These are phyloP conservation scores for Saccharum spontaneum DNA, from an alignment of 176 grass and related monocot genomes.

Conservation along the genomic window DNA sequence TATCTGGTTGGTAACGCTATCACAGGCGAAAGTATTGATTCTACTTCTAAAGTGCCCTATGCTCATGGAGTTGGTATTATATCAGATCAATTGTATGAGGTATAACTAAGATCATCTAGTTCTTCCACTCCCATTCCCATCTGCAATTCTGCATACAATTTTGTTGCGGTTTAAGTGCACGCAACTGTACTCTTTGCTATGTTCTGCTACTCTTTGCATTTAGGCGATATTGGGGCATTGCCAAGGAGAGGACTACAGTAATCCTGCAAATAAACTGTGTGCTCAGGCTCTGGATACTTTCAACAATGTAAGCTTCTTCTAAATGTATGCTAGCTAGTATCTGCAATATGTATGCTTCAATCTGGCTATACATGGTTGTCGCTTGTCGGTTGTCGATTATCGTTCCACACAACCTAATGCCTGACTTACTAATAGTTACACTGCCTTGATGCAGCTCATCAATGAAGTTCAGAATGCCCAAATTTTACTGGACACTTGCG, in stretches of 20 bases:
- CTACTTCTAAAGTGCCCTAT: background rate
- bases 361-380: background rate
- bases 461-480: background rate
- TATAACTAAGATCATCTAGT: background rate
- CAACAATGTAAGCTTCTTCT: conserved; percentile 20
- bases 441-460: background rate
- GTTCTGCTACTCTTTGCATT: background rate
- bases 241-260: conserved; percentile 40
- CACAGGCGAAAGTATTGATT: background rate
- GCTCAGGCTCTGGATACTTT: conserved; percentile 32
- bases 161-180: background rate
- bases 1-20: background rate
- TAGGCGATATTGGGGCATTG: conserved; percentile 29
- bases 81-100: conserved; percentile 20
- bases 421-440: background rate
- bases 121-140: background rate
- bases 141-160: background rate
- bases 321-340: background rate
- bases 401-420: background rate
- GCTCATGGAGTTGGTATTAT: conserved; percentile 18
- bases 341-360: background rate
- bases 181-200: background rate
- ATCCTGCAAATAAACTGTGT: conserved; percentile 22
- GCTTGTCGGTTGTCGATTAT: too few relatives aligned
- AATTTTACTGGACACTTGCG: background rate